Percentiles rank a stretch among this genome's conserved stretches.
Evolutionary conservation across 257 asterid species (phyloP).

Genomic region (Solanum verrucosum): DNA sequence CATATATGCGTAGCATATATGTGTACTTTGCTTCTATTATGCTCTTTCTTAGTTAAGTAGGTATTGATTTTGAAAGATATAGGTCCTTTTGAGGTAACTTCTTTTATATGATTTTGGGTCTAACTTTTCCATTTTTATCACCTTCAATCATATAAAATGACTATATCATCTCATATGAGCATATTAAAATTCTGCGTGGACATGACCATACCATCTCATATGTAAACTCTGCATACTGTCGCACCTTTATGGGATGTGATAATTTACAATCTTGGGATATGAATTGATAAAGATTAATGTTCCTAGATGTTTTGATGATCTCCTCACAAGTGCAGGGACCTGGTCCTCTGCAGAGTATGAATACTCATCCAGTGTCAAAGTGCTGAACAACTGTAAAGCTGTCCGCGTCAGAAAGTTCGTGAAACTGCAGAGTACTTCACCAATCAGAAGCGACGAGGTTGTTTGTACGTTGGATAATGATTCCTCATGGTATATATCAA

Average conservation of each 20-base stretch:
- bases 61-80: not conserved
- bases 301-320: too few species aligned
- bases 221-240: not conserved
- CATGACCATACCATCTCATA: not conserved
- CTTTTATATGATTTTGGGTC: not conserved
- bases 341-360: too few species aligned
- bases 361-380: too few species aligned
- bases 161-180: not conserved
- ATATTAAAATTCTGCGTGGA: not conserved
- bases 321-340: too few species aligned
- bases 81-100: not conserved
- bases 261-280: not conserved
- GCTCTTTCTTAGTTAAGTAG: not conserved
- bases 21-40: not conserved
- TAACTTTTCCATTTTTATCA: not conserved
- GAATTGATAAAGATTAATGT: not conserved
- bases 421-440: too few species aligned
- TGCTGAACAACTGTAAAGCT: too few species aligned
- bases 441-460: too few species aligned
- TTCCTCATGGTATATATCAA: too few species aligned
- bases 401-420: too few species aligned
- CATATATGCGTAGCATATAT: not conserved
- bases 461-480: too few species aligned
- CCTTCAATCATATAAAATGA: not conserved
- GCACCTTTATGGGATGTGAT: not conserved